These are phyloP conservation scores for Aspergillus fructus DNA, from an alignment of 2,329 filamentous ascomycete genomes.

Conservation along the genomic window DNA sequence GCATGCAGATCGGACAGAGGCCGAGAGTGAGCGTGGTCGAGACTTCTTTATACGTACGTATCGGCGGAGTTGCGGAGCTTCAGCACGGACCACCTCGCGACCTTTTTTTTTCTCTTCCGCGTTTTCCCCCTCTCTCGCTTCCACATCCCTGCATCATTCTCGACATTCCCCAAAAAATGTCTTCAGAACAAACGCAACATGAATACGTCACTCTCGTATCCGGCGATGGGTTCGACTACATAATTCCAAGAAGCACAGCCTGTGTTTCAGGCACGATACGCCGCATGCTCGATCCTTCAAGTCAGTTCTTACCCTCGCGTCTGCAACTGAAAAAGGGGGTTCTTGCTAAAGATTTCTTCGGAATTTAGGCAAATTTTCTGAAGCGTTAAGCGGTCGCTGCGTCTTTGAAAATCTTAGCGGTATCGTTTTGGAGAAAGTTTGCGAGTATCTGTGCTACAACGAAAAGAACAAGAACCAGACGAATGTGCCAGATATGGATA, in stretches of 20 bases:
- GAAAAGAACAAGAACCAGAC: constrained; percentile 61
- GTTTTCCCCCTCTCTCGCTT: neutral
- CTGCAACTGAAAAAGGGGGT: neutral
- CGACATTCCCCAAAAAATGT: constrained; percentile 10
- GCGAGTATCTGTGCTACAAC: constrained; percentile 69
- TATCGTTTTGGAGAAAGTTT: constrained; percentile 65
- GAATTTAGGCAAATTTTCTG: constrained; percentile 57
- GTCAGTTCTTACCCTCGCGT: constrained; percentile 41
- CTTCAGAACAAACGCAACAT: constrained; percentile 24
- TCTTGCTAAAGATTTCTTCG: neutral
- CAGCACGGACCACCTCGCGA: constrained; percentile 28
- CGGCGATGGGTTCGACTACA: constrained; percentile 64
- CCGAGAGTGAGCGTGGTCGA: neutral
- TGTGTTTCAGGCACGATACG: constrained; percentile 62
- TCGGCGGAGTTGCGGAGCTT: constrained; percentile 20
- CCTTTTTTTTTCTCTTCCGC: neutral
- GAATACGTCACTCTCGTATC: constrained; percentile 66
- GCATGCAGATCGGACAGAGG: neutral
- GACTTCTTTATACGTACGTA: neutral
- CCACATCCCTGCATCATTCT: neutral
- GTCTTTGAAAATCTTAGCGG: constrained; percentile 62
- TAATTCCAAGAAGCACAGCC: constrained; percentile 60
- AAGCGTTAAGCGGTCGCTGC: constrained; percentile 58
- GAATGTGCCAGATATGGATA: constrained; percentile 66
- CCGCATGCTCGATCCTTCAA: constrained; percentile 63